Base-by-base conservation (phyloP, 2,329 filamentous ascomycete genomes). In the Fusarium sp. region DNA sequence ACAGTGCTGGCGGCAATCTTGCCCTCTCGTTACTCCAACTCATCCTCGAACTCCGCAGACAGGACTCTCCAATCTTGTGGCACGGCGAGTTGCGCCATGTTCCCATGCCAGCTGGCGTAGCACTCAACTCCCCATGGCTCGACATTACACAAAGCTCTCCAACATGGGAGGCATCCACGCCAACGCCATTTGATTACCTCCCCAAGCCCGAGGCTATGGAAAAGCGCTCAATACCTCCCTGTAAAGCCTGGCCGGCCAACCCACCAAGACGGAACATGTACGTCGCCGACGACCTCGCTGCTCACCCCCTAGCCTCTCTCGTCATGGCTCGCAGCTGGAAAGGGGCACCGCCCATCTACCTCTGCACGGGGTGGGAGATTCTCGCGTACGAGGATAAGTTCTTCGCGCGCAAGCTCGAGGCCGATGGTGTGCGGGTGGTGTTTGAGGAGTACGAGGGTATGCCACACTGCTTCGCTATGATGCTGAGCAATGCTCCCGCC, bases 391-490 rank as follows among this genome's bases (percentile, higher is more conserved):
- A 94, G 76, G 84, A 83, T 61, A 83, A 83, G 65, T 86, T 87
- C 51, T 74, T 92, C 3, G 90, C 89, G 0, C 77, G 80, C 39
- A 82, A 83, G 38, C 81, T 91, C 12, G 81, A 81, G 17, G 66
- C 71, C 9, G 86, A 91, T 44, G 88, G 86, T 7, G 89, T 90
- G 1, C 73, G 72, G 1, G 86, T 94, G 0, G 82, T 87, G 5
- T 91, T 89, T 71, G 87, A 92, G 74, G 87, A 93, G 77, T 96
- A 89, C 74, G 89, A 94, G 75, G 90, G 88, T 4, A 95, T 95
- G 92, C 91, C 92, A 53, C 92, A 94, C 77, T 88, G 87, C 69
- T 95, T 93, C 73, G 86, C 85, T 1, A 71, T 88, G 65, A 65
- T 92, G 2, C 77, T 92, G 55, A 77, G 82, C 3, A 77, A 78